Percentiles rank a stretch among this genome's conserved stretches.
Conservation (phyloP, 495 filamentous ascomycete species). For the Friedmanniomyces endolithicus region DNA sequence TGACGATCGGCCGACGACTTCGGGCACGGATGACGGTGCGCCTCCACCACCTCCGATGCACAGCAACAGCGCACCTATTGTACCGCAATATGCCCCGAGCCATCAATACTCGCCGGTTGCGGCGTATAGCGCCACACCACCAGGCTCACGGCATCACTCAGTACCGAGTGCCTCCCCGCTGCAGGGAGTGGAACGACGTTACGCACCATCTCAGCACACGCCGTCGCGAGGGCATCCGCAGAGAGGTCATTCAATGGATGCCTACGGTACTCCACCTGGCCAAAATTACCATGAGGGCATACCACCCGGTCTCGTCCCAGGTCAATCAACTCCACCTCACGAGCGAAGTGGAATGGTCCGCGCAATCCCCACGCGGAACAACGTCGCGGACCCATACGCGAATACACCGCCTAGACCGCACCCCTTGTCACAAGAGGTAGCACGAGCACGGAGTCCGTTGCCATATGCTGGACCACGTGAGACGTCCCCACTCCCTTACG, state of each 20-base stretch:
- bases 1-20: neutral
- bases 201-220: neutral
- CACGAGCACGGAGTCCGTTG: constrained; percentile 12
- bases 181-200: constrained; percentile 5
- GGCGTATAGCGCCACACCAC: constrained; percentile 5
- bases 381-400: constrained; percentile 13
- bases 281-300: neutral
- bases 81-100: constrained; percentile 5
- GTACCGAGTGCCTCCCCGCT: constrained; percentile 8
- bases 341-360: neutral
- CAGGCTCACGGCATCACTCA: constrained; percentile 15
- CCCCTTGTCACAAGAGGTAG: constrained; percentile 23
- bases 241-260: constrained; percentile 11
- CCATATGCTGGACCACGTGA: neutral
- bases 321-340: constrained; percentile 6
- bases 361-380: constrained; percentile 1
- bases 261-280: constrained; percentile 10
- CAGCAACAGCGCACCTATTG: constrained; percentile 25
- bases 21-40: constrained; percentile 16
- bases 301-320: neutral
- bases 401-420: constrained; percentile 20
- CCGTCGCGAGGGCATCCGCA: neutral
- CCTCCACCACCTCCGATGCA: constrained; percentile 33
- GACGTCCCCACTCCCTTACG: neutral
- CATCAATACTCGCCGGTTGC: neutral